A percentile compares a stretch with the other conserved stretches of the same genome.
Conservation (phyloP, 2,329 filamentous ascomycete genomes). For the Xylariaceae sp. region DNA sequence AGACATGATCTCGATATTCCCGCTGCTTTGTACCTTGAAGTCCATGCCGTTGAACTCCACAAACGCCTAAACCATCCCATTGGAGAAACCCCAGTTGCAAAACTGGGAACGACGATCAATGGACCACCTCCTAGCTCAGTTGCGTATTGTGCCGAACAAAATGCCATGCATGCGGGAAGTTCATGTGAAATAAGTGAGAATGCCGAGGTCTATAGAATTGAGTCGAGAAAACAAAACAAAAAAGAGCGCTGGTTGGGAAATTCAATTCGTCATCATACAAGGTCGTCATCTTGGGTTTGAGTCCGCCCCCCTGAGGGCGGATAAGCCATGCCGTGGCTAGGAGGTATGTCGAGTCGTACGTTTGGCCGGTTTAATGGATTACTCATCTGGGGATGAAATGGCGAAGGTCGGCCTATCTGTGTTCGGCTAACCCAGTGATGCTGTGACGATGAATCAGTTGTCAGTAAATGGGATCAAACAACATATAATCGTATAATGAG, state of each 20-base stretch:
- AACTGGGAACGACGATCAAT: neutral
- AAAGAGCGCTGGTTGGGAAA: neutral
- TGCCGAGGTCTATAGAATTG: neutral
- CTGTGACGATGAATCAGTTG: slow-evolving; percentile 12
- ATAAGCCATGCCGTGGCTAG: slow-evolving; percentile 9
- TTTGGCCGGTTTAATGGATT: slow-evolving; percentile 14
- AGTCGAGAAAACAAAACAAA: slow-evolving; percentile 1
- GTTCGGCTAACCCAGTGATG: slow-evolving; percentile 14
- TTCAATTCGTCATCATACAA: slow-evolving; percentile 2
- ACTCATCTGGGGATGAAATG: slow-evolving; percentile 15
- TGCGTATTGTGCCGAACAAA: neutral
- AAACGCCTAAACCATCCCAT: no score
- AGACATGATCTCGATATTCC: no score
- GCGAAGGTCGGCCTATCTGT: slow-evolving; percentile 10
- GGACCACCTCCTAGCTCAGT: neutral
- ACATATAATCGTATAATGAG: no score
- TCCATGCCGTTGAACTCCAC: no score
- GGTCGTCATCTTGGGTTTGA: neutral
- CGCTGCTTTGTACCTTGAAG: no score
- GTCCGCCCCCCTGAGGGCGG: slow-evolving; percentile 16
- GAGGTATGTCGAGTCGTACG: slow-evolving; percentile 15
- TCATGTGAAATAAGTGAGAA: neutral
- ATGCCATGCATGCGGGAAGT: neutral
- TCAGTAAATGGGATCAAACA: no score
- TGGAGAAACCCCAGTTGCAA: no score